A percentile compares a stretch with the other conserved stretches of the same genome.
These are phyloP conservation scores for Verticillium zaregamsianum DNA, from an alignment of 2,329 filamentous ascomycete species.

Conservation along the genomic window DNA sequence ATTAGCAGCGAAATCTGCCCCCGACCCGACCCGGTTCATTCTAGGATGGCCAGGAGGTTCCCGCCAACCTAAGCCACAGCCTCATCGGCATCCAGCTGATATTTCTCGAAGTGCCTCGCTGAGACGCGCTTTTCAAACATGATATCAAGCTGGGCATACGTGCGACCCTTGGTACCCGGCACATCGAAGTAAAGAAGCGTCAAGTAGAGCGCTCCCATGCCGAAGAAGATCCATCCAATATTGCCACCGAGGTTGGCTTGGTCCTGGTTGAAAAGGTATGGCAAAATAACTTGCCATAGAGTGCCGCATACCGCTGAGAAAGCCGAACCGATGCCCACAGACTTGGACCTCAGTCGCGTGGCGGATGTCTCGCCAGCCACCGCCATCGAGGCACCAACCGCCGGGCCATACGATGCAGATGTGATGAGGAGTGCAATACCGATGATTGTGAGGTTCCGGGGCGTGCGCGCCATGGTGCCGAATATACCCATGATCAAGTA, in stretches of 20 bases:
- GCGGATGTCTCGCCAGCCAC: constrained; percentile 11
- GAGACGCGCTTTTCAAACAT: constrained; percentile 15
- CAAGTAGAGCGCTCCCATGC: constrained; percentile 19
- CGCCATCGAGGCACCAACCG: constrained; percentile 14
- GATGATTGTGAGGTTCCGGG: constrained; percentile 12
- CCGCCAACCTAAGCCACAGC: background rate
- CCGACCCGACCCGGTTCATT: no score
- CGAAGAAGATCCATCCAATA: constrained; percentile 35
- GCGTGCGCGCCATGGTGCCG: constrained; percentile 11
- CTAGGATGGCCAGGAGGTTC: no score
- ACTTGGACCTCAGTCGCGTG: constrained; percentile 10
- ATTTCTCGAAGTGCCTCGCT: constrained; percentile 6
- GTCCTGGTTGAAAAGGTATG: constrained; percentile 23
- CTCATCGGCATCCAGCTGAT: background rate
- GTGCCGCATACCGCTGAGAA: constrained; percentile 10
- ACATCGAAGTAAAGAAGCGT: constrained; percentile 22
- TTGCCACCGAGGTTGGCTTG: constrained; percentile 32
- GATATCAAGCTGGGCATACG: constrained; percentile 26
- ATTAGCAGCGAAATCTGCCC: background rate
- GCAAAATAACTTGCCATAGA: constrained; percentile 17
- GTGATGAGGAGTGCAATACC: constrained; percentile 16
- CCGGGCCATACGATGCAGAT: constrained; percentile 15
- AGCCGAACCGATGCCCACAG: constrained; percentile 7
- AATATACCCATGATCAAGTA: constrained; percentile 18
- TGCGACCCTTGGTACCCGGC: constrained; percentile 22